Base-by-base conservation (phyloP, 2,329 filamentous ascomycete species). In the Microdochium bolleyi region DNA sequence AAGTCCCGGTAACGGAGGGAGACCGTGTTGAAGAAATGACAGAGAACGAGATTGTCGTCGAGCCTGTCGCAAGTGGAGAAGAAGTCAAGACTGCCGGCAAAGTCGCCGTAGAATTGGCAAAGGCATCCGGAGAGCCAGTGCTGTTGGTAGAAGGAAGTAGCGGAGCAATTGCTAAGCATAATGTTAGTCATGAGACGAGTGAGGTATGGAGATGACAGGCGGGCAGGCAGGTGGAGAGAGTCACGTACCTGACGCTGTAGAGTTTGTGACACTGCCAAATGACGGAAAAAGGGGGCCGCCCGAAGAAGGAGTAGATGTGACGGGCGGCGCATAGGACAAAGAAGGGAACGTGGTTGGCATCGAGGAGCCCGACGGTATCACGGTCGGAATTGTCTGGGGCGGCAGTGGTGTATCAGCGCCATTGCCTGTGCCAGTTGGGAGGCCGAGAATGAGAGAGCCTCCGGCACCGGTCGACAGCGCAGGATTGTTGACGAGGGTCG, bases 401-500 rank as follows among this genome's bases (percentile, higher is more conserved):
- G 54, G 49, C 49, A 55, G 51, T 21, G 58, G 58, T 49, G 56
- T 55, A 48, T 49, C 49, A 32, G 48, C 49, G 24, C 56, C 58
- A 61, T 58, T 56, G 59, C 61, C 54, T 56, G 55, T 57, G 54
- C 54, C 54, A 13, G 46, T 52, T 5, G 44, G 44, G 25, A 52
- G 16, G 25, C 30, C 37, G 7, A 46, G 24, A 19, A 24, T 46
- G 22, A 24, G 24, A 13, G 41, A 48, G 22, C 11, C 50, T 25
- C 19, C 27, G 27, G 49, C 27, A 27, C 48, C 51, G 32, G 46
- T 30, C 25, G n/a, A 19, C 46, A 46, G 51, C 13, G 21, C 3
- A 27, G 46, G 38, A 70, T 67, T 52, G 59, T 67, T 64, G 56
- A 68, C 59, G 55, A 72, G 60, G 52, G 69, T 63, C 52, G 73